Evolutionary conservation across 208 protist genomes (phyloP), one percentile per base, ranked within the genome.

Genomic region (Crithidia sp.): DNA sequence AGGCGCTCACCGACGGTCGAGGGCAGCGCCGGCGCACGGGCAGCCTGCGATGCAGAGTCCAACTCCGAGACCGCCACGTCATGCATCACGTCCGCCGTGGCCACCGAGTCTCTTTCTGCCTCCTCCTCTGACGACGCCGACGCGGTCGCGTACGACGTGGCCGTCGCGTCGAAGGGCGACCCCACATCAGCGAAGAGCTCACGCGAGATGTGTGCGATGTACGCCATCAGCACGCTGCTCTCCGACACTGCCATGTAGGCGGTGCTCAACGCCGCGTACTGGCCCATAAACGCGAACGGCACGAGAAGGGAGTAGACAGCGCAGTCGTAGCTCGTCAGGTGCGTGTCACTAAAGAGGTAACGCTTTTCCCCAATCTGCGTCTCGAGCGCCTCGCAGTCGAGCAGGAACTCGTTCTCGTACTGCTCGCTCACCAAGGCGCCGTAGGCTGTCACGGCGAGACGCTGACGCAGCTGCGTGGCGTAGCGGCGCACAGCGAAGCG

Each of bases 231-330:
- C 55, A 81, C 76, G 19, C 58, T 54, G 77, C 85, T 92, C 12
- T 81, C 74, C 58, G 76, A 68, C 36, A 89, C 77, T 45, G 81
- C 81, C 44, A 73, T 75, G 67, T 90, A 85, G 17, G 85, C 79
- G 7, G 61, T 61, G 68, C 82, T 93, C 52, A 87, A 76, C 14
- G 70, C 47, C 10, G 65, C 74, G 40, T 74, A 74, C 17, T 82
- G 62, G 54, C 82, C 76, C 80, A 90, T 77, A 55, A 76, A 79
- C 36, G 88, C 67, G 52, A 94, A 80, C 16, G 82, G 82, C 17
- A 89, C 77, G 50, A 94, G 74, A 62, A 80, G 72, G 8, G 86
- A 79, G 71, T 91, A 94, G 41, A 94, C 65, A 41, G 83, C 84
- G 73, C 86, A 92, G 76, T 94, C 89, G 74, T 83, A 85, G 39